Percentiles rank a stretch among this genome's conserved stretches.
Conservation (phyloP, 306 rosid genomes). For the Corylus avellana region DNA sequence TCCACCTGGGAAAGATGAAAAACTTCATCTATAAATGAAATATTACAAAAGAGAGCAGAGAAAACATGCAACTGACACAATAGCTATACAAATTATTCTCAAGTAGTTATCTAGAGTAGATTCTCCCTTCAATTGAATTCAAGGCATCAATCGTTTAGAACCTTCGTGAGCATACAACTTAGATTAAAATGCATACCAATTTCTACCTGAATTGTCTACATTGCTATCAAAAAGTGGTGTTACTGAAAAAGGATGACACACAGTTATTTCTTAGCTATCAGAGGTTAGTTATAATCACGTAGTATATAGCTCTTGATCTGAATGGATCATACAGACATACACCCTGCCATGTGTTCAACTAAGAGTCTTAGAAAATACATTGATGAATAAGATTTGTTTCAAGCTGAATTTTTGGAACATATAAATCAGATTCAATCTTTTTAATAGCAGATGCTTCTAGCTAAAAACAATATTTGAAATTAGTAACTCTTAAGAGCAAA, state of each 20-base stretch:
- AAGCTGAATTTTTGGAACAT: background rate
- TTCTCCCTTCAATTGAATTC: too few species aligned
- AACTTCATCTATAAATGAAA: background rate
- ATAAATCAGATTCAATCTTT: too few species aligned
- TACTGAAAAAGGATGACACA: too few species aligned
- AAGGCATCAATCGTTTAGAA: too few species aligned
- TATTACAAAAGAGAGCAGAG: background rate
- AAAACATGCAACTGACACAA: background rate
- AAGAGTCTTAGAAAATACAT: background rate
- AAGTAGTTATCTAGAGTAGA: too few species aligned
- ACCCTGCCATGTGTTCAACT: background rate
- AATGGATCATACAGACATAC: background rate
- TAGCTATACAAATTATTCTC: background rate
- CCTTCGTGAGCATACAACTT: too few species aligned
- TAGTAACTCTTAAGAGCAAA: background rate
- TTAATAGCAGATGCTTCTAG: background rate
- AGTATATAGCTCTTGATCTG: background rate
- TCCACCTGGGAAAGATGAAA: conserved; percentile 52
- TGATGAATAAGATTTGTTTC: background rate
- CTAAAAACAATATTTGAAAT: background rate
- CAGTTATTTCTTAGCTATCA: too few species aligned
- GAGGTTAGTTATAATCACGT: background rate
- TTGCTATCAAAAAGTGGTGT: too few species aligned
- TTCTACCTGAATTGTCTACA: too few species aligned
- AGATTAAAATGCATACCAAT: too few species aligned